Evolutionary conservation across 2,329 filamentous ascomycete genomes (phyloP).

Genomic region (Aschersonia sp.): DNA sequence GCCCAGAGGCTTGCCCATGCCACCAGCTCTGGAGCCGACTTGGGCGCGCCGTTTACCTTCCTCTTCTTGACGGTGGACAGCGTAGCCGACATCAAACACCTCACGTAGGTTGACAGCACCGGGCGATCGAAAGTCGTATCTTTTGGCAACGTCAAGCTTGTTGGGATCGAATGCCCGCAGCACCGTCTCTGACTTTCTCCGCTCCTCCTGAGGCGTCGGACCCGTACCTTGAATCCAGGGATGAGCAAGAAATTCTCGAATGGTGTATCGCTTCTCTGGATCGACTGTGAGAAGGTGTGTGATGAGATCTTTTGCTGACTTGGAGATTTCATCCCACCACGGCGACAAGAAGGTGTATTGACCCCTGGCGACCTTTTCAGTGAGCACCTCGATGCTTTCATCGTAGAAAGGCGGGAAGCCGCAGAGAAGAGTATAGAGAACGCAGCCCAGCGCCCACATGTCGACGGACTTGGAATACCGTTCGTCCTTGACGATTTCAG

Average conservation of each 20-base stretch:
- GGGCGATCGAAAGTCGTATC: conserved; percentile 87
- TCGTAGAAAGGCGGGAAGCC: conserved; percentile 98
- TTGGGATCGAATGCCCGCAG: conserved; percentile 43
- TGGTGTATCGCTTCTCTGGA: conserved; percentile 87
- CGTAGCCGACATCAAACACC: conserved; percentile 97
- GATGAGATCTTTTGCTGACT: conserved; percentile 85
- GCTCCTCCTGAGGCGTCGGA: conserved; percentile 43
- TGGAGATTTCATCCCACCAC: conserved; percentile 99
- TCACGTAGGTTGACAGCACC: conserved; percentile 91
- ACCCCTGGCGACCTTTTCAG: conserved; percentile 91
- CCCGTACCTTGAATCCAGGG: conserved; percentile 73
- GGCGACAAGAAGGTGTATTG: conserved; percentile 97
- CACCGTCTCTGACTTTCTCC: conserved; percentile 29
- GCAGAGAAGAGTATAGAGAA: conserved; percentile 90
- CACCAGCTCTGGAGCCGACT: conserved; percentile 57
- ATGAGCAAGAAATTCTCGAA: conserved; percentile 83
- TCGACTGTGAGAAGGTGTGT: conserved; percentile 89
- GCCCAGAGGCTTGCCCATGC: conserved; percentile 38
- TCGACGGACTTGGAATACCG: conserved; percentile 97
- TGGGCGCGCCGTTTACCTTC: conserved; percentile 87
- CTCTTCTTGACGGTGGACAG: conserved; percentile 91
- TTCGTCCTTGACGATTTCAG: conserved; percentile 98
- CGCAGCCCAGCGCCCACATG: conserved; percentile 97
- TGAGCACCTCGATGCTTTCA: conserved; percentile 91
- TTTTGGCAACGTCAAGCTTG: conserved; percentile 39